phyloP scores from a whole-genome alignment of 192 early-diverging fungal species.

The Backusella tarrabulga region DNA sequence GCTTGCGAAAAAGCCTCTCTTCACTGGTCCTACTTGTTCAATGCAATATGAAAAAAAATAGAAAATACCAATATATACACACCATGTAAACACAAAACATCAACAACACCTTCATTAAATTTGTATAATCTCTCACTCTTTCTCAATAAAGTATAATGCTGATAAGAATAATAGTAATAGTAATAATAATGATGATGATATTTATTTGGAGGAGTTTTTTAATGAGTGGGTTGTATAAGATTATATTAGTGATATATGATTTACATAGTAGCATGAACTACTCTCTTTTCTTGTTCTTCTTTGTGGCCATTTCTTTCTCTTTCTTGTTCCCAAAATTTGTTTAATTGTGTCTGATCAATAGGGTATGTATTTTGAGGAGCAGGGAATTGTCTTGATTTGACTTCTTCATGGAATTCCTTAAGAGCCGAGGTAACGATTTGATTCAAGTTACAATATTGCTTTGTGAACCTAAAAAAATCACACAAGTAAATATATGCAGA shows the following conservation, averaged over 20 bases:
- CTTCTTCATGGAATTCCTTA: constrained; percentile 71
- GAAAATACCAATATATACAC: neutral
- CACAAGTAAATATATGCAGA: neutral
- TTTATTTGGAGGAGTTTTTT: neutral
- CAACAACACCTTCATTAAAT: neutral
- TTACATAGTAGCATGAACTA: constrained; percentile 2
- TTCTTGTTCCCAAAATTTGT: constrained; percentile 37
- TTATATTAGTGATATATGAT: neutral
- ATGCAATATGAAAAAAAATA: constrained; percentile 25
- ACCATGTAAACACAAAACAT: neutral
- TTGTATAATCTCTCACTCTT: neutral
- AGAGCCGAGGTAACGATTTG: constrained; percentile 72
- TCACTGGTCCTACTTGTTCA: constrained; percentile 9
- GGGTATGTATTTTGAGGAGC: constrained; percentile 76
- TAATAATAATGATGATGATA: neutral
- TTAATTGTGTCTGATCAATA: constrained; percentile 60
- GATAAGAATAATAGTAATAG: neutral
- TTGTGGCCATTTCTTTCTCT: constrained; percentile 1
- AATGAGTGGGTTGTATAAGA: neutral
- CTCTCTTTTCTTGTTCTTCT: constrained; percentile 1
- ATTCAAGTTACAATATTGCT: constrained; percentile 79
- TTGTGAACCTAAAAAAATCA: constrained; percentile 72
- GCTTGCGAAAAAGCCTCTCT: constrained; percentile 4
- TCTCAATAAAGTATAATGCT: neutral
- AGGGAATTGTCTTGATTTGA: constrained; percentile 77